Base-by-base conservation (phyloP, 495 filamentous ascomycete species). In the Talaromyces ruber region DNA sequence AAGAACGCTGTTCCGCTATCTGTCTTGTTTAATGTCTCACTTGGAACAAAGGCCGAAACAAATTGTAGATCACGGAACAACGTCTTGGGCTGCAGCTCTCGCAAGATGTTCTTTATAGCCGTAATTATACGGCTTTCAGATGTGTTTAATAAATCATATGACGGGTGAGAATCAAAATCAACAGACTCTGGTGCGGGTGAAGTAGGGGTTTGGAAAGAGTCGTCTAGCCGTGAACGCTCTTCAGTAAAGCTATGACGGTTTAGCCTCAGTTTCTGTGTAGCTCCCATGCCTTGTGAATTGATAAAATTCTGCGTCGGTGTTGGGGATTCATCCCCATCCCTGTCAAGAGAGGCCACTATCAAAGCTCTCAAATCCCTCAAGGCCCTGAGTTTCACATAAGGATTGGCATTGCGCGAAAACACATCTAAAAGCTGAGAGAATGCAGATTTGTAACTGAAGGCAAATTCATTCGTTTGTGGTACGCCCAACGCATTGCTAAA, bases 11-110 rank as follows among this genome's bases (percentile, higher is more conserved):
- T 96, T 34, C 91, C 93, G 39, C 86, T 84, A 57, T 93, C 88
- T 0, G 88, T 93, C 64, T 90, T 89, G 76, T 94, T 92, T 12
- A 98, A 81, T 7, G 89, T 85, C 6, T 86, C 81, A 8, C 86
- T 77, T 6, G 94, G 89, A 25, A 97, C 88, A 68, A 98, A 96
- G 0, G 94, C 87, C 3, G 93, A 91, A 65, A 98, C 96, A 70
- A 90, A 97, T 69, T 98, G 94, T 8, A 98, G 76, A 70, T 98
- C 94, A 28, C 94, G 90, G 79, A 97, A 98, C 1, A 98, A 81
- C 0, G 93, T 93, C 73, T 88, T 90, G 0, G 94, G 93, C 51
- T 94, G 88, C 61, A 93, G 82, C 12, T 88, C 82, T 8, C 76
- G 83, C 72, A 98, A 91, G 16, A 98, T 82, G 6, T 84, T 80